These are phyloP conservation scores for Clarireedia homoeocarpa DNA, from an alignment of 2,329 filamentous ascomycete species.

Conservation along the genomic window DNA sequence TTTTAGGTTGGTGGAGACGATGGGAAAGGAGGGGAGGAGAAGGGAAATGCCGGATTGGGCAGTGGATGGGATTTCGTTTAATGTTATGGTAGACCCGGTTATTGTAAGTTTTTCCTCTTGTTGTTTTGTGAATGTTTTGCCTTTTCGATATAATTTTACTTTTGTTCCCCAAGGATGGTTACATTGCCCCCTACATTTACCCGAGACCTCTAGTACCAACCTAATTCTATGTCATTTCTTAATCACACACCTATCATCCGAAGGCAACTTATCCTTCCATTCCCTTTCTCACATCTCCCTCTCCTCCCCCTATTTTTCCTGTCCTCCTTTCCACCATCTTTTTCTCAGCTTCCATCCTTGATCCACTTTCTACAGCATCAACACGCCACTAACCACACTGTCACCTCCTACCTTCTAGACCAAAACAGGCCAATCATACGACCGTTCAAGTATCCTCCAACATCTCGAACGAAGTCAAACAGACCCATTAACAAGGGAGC, in stretches of 20 bases:
- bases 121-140: not conserved
- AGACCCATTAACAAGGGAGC: conserved; percentile 79
- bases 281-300: not conserved
- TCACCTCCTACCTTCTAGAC: conserved; percentile 38
- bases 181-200: too few relatives aligned
- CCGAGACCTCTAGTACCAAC: too few relatives aligned
- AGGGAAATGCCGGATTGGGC: conserved; percentile 56
- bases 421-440: conserved; percentile 84
- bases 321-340: not conserved
- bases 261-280: not conserved
- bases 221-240: too few relatives aligned
- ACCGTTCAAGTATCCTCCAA: conserved; percentile 76
- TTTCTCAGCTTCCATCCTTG: not conserved
- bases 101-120: conserved; percentile 27
- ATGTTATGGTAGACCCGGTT: conserved; percentile 63
- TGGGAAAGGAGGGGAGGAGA: conserved; percentile 42
- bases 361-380: not conserved
- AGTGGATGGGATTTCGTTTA: conserved; percentile 69
- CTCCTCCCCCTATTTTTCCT: not conserved
- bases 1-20: conserved; percentile 42
- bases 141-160: not conserved
- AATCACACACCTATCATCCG: too few relatives aligned
- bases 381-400: not conserved
- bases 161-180: too few relatives aligned
- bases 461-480: conserved; percentile 68